Percentiles rank a stretch among this genome's conserved stretches.
Evolutionary conservation across 805 yeast genomes (phyloP).

Genomic region (Zygoascus tannicola): DNA sequence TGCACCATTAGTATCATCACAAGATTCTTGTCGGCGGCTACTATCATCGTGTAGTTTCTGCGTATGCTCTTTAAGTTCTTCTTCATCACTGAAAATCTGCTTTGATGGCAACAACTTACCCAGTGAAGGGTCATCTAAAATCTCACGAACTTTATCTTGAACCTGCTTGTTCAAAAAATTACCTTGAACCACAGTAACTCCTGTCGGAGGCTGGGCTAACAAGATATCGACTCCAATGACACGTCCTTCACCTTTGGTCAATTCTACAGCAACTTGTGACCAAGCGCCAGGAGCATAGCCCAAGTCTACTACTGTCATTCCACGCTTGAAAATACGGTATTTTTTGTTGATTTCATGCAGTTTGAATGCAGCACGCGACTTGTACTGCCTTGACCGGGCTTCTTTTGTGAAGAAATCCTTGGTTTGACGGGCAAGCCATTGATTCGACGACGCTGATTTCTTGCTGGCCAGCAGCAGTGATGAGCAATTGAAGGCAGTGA

Average conservation of each 20-base stretch:
- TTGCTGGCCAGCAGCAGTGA: not conserved
- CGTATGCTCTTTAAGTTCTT: slow-evolving; percentile 2
- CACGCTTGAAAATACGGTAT: slow-evolving; percentile 46
- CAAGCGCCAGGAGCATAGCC: slow-evolving; percentile 93
- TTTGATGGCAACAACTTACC: slow-evolving; percentile 19
- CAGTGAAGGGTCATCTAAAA: slow-evolving; percentile 20
- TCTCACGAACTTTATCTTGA: slow-evolving; percentile 26
- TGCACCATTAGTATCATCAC: not conserved
- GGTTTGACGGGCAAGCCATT: slow-evolving; percentile 69
- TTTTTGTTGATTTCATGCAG: slow-evolving; percentile 63
- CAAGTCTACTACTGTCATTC: slow-evolving; percentile 65
- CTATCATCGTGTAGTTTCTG: not conserved
- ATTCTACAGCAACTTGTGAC: slow-evolving; percentile 71
- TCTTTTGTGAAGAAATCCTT: slow-evolving; percentile 57
- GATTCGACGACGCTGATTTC: slow-evolving; percentile 38
- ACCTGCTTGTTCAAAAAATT: slow-evolving; percentile 54
- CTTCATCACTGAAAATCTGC: slow-evolving; percentile 6
- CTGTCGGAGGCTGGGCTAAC: slow-evolving; percentile 68
- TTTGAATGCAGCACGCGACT: slow-evolving; percentile 89
- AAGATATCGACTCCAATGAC: slow-evolving; percentile 79
- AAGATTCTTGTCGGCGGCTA: not conserved
- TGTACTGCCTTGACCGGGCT: slow-evolving; percentile 52
- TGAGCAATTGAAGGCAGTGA: not conserved
- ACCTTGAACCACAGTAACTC: slow-evolving; percentile 77
- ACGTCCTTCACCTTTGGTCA: slow-evolving; percentile 41